Evolutionary conservation across 352 stramenopile species (phyloP), one percentile per base, ranked within the genome.

Genomic region (Phytopythium chamaehyphon): DNA sequence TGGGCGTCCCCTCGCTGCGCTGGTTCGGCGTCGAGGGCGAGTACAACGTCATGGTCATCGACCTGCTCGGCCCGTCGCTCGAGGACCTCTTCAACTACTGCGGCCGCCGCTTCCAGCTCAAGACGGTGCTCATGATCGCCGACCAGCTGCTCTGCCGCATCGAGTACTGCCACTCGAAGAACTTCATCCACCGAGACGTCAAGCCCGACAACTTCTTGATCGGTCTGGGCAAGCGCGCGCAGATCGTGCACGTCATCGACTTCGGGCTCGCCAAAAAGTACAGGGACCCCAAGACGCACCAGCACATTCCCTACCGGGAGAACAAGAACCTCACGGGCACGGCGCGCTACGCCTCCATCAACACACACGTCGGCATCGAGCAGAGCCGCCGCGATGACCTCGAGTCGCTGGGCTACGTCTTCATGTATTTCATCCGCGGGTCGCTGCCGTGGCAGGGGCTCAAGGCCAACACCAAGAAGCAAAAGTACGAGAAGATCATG

Each of bases 41-140:
- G 69, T 99, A 99, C 85, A 99, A 99, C 62, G 97, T 99, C 31
- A 99, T 99, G 96, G 97, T 99, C 21, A 96, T 99, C 47, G 98
- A 99, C 69, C 73, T 99, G 38, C 78, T 99, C 7, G 98, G 98
- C 14, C 97, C 96, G 6, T 98, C 90, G 40, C 76, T 94, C 9
- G 84, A 94, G 42, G 82, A 94, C 48, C 61, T 95, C 36, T 95
- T 95, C 71, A 95, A 93, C 66, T 92, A 91, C 67, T 95, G 85
- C 55, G 83, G 83, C 10, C 76, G 84, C 16, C 77, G 81, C 55
- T 96, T 96, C 64, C 88, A 94, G 58, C 79, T 98, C 33, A 98
- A 98, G 73, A 98, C 93, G 6, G 94, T 98, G 54, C 72, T 98
- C 31, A 98, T 98, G 91, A 88, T 96, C 42, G 85, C 87, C 0